Percentiles rank a stretch among this genome's conserved stretches.
These are phyloP conservation scores for Parietichytrium sp. DNA, from an alignment of 108 stramenopile species.

Conservation along the genomic window DNA sequence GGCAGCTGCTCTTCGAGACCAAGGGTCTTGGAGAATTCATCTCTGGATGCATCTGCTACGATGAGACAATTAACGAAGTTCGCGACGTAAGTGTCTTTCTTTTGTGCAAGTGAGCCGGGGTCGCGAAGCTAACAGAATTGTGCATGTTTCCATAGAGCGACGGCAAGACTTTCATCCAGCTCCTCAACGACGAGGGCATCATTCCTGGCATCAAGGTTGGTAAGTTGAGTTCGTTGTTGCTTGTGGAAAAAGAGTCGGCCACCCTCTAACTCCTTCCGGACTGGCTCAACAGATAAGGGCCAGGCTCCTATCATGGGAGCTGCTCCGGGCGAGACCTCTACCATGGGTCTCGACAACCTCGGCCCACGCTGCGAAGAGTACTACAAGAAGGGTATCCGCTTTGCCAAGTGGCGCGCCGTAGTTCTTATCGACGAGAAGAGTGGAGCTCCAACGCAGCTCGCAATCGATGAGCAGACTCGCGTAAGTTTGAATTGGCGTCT, in stretches of 20 bases:
- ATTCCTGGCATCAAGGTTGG: constrained; percentile 86
- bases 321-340: constrained; percentile 77
- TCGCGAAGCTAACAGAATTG: no score
- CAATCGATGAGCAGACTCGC: constrained; percentile 72
- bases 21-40: constrained; percentile 70
- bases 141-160: no score
- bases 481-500: no score
- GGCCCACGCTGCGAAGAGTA: constrained; percentile 77
- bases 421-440: constrained; percentile 60
- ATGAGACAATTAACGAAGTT: constrained; percentile 83
- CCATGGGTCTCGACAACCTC: constrained; percentile 81
- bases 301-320: constrained; percentile 33
- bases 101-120: no score
- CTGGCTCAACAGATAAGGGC: no score
- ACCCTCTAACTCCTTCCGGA: no score
- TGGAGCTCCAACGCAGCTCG: constrained; percentile 73
- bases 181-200: constrained; percentile 70
- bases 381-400: constrained; percentile 79
- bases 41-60: constrained; percentile 81
- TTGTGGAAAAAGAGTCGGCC: not conserved
- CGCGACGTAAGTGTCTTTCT: not conserved
- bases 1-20: constrained; percentile 77
- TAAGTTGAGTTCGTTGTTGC: constrained; percentile 41
- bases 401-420: constrained; percentile 85
- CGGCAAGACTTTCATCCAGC: constrained; percentile 76